A percentile compares a stretch with the other conserved stretches of the same genome.
Conservation (phyloP, 164 flowering plant species). For the Vitis vinifera region DNA sequence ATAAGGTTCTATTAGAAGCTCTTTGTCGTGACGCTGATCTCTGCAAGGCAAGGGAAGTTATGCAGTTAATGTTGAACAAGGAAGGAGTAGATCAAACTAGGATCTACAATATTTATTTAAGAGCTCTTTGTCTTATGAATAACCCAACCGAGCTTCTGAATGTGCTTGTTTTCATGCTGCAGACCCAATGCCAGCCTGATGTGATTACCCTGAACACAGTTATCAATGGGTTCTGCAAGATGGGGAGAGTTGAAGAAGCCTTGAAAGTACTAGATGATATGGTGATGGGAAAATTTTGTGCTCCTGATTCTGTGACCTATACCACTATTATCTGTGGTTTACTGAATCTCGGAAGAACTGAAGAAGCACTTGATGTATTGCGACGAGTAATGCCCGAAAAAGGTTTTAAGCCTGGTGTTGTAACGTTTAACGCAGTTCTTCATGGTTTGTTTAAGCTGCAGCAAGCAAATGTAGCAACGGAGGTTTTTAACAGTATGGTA, state of each 20-base stretch:
- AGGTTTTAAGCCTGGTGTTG: slow-evolving; percentile 52
- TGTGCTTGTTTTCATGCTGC: slow-evolving; percentile 70
- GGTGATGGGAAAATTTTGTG: slow-evolving; percentile 63
- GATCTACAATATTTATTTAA: slow-evolving; percentile 76
- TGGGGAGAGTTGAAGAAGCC: slow-evolving; percentile 71
- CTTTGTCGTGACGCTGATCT: slow-evolving; percentile 63
- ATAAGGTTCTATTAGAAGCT: slow-evolving; percentile 61
- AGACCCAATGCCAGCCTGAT: slow-evolving; percentile 72
- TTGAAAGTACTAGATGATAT: slow-evolving; percentile 67
- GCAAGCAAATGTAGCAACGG: slow-evolving; percentile 53
- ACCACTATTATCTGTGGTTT: slow-evolving; percentile 72
- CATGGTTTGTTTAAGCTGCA: slow-evolving; percentile 60
- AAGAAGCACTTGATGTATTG: slow-evolving; percentile 60
- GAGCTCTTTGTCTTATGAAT: slow-evolving; percentile 63
- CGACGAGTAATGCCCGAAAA: slow-evolving; percentile 52
- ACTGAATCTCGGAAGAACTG: slow-evolving; percentile 44
- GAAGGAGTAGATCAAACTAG: slow-evolving; percentile 51
- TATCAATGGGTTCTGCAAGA: slow-evolving; percentile 78
- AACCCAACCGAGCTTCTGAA: slow-evolving; percentile 84
- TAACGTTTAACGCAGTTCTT: slow-evolving; percentile 75
- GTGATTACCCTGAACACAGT: slow-evolving; percentile 77
- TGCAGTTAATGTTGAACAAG: slow-evolving; percentile 54
- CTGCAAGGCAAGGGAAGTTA: slow-evolving; percentile 62
- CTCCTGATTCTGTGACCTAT: slow-evolving; percentile 82
- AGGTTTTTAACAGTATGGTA: slow-evolving; percentile 41